A percentile compares a stretch with the other conserved stretches of the same genome.
phyloP scores from a whole-genome alignment of 2,329 filamentous ascomycete species.

The Xylariaceae sp. region DNA sequence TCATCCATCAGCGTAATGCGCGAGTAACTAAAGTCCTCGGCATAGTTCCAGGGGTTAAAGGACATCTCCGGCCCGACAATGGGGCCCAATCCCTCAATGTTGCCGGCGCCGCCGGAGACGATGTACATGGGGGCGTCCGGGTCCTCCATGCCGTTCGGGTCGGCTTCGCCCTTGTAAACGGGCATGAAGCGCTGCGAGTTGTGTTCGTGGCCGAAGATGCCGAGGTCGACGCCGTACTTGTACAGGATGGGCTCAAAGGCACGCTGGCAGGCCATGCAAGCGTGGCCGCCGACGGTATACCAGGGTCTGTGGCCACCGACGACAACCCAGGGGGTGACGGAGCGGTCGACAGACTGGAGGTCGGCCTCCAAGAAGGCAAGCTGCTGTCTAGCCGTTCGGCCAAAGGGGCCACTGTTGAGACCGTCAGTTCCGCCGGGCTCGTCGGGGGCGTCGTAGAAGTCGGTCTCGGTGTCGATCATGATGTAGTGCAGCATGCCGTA shows the following conservation, averaged over 20 bases:
- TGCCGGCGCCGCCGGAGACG: slow-evolving; percentile 50
- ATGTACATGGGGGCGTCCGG: slow-evolving; percentile 47
- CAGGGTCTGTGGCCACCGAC: slow-evolving; percentile 42
- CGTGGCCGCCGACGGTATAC: slow-evolving; percentile 37
- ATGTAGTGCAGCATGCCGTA: slow-evolving; percentile 52
- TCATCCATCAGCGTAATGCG: slow-evolving; percentile 42
- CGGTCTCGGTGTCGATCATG: slow-evolving; percentile 54
- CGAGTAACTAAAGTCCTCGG: slow-evolving; percentile 48
- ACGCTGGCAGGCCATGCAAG: slow-evolving; percentile 42
- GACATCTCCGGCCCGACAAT: slow-evolving; percentile 37
- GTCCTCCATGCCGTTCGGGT: slow-evolving; percentile 36
- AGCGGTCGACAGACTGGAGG: slow-evolving; percentile 50
- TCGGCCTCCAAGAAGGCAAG: slow-evolving; percentile 50
- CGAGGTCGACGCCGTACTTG: slow-evolving; percentile 52
- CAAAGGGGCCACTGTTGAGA: slow-evolving; percentile 46
- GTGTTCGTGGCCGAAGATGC: slow-evolving; percentile 53
- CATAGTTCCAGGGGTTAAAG: slow-evolving; percentile 45
- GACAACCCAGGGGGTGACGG: slow-evolving; percentile 49
- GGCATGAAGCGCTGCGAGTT: slow-evolving; percentile 50
- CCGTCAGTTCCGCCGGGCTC: slow-evolving; percentile 35
- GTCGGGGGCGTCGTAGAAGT: slow-evolving; percentile 47
- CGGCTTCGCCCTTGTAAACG: slow-evolving; percentile 32
- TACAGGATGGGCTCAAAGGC: slow-evolving; percentile 51
- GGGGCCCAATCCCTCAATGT: slow-evolving; percentile 46
- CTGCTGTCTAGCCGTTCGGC: slow-evolving; percentile 40